Base-by-base conservation (phyloP, 148 eudicot genomes). In the Camellia granthamiana region DNA sequence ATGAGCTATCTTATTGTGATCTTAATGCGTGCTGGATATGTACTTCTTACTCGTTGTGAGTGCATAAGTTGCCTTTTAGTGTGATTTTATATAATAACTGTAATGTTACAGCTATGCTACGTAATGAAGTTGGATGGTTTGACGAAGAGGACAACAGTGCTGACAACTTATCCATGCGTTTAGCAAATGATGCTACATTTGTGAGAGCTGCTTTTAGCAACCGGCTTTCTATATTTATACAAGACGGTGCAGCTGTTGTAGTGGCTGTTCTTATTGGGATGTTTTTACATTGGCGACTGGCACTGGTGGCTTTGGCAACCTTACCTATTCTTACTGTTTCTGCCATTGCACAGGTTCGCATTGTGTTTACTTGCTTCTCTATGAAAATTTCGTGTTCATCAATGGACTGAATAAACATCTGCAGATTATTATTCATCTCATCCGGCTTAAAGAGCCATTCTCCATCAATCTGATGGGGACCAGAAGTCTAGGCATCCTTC, bases 131-230 rank as follows among this genome's bases (percentile, higher is more conserved):
- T 80, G 99, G 99, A 82, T 96, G 99, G 99, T 96, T 96, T 88
- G 99, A 96, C 83, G 97, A 91, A 52, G 99, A 96, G 85, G 99
- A 92, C 67, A 96, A 93, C 79, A 93, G 95, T 86, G 97, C 98
- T 70, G 99, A 96, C 85, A 96, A 90, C 76, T 85, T 96, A 72
- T 96, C 99, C 60, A 96, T 96, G 98, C 97, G 98, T 68, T 89
- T 96, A 83, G 99, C 99, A 72, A 96, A 96, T 84, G 99, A 96
- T 89, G 99, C 99, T 15, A 96, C 99, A 62, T 96, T 96, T 90
- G 99, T 96, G 56, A 92, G 99, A 88, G 99, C 99, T 88, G 97
- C 99, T 83, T 96, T 96, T 91, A 96, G 99, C 88, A 96, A 96
- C 82, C 92, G 99, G 14, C 93, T 96, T 69, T 96, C 99, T 12